Evolutionary conservation across 257 asterid species (phyloP).

Genomic region (Striga asiatica): DNA sequence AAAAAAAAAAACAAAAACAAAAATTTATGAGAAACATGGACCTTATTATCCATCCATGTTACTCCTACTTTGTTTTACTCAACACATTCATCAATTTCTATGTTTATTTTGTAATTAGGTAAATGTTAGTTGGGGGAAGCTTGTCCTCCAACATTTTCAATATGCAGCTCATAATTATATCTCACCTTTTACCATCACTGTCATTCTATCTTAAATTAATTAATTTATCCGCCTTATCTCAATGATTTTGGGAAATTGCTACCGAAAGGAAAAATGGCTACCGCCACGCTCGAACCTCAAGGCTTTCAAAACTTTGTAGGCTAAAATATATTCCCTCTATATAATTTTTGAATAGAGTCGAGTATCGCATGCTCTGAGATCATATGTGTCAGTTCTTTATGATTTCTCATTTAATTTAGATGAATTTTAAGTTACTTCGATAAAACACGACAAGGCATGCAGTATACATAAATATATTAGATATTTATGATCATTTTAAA

Average conservation of each 20-base stretch:
- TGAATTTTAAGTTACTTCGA: no score
- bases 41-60: constrained; percentile 12
- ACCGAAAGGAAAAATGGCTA: constrained; percentile 3
- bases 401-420: no score
- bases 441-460: no score
- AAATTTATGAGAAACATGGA: not conserved
- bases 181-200: constrained; percentile 18
- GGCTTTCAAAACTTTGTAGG: not conserved
- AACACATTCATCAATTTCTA: not conserved
- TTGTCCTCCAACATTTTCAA: constrained; percentile 15
- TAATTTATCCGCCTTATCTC: no score
- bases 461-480: no score
- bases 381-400: no score
- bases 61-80: not conserved
- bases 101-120: constrained; percentile 6
- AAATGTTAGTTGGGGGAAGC: constrained; percentile 22
- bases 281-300: not conserved
- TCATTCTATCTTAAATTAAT: not conserved
- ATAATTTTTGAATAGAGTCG: no score
- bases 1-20: no score
- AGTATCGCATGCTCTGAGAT: no score
- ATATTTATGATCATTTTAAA: no score
- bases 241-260: not conserved
- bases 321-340: no score
- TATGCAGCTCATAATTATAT: constrained; percentile 14